Evolutionary conservation across 2,329 filamentous ascomycete species (phyloP).

Genomic region (Colletotrichum aenigma): DNA sequence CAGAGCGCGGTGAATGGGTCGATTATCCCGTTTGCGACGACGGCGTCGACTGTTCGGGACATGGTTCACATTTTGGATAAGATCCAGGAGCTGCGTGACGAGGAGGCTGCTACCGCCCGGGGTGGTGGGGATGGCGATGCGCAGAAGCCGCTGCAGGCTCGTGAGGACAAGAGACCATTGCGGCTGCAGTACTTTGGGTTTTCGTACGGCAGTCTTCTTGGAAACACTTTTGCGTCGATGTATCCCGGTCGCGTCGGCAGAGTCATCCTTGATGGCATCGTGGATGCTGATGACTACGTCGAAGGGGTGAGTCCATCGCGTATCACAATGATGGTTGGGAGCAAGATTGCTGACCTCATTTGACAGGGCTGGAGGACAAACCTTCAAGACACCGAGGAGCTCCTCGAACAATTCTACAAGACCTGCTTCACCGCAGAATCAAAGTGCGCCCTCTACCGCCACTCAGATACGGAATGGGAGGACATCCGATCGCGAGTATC

Average conservation of each 20-base stretch:
- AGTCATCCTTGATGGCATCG: constrained; percentile 44
- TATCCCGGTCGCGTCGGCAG: constrained; percentile 41
- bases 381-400: constrained; percentile 39
- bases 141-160: background rate
- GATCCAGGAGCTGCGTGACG: constrained; percentile 35
- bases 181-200: constrained; percentile 54
- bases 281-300: constrained; percentile 40
- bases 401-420: constrained; percentile 36
- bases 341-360: background rate
- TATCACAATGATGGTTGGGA: fast-evolving
- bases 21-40: constrained; percentile 37
- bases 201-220: constrained; percentile 46
- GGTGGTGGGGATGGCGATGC: background rate
- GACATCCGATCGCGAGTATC: constrained; percentile 37
- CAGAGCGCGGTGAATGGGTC: constrained; percentile 23
- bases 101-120: background rate
- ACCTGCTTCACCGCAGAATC: constrained; percentile 36
- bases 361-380: constrained; percentile 37
- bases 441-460: constrained; percentile 31
- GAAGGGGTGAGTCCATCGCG: constrained; percentile 27
- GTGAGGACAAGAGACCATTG: constrained; percentile 2
- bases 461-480: constrained; percentile 26
- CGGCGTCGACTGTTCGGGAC: constrained; percentile 43
- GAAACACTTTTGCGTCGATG: constrained; percentile 39
- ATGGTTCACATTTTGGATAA: constrained; percentile 50